Conservation (phyloP, 140 eudicot genomes). For the Anethum foeniculum region DNA sequence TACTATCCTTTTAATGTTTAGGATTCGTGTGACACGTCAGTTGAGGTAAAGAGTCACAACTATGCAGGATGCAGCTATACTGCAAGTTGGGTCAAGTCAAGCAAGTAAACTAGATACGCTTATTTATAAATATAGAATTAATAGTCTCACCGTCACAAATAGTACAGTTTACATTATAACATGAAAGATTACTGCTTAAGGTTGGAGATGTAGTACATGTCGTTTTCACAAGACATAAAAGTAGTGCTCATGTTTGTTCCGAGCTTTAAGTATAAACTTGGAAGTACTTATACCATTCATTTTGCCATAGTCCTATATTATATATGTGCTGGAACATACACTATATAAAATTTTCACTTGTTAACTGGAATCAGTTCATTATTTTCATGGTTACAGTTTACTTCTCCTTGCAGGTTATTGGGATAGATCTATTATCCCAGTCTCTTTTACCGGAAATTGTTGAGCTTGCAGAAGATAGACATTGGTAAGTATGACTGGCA, state of each 20-base stretch:
- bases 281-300: too few species aligned
- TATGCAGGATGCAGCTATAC: too few species aligned
- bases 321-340: neutral
- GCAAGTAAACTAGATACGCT: conserved; percentile 42
- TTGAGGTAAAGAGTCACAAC: neutral
- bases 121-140: neutral
- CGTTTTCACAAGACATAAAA: neutral
- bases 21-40: neutral
- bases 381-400: conserved; percentile 1
- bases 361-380: neutral
- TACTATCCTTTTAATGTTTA: neutral
- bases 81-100: conserved; percentile 99
- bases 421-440: conserved; percentile 88
- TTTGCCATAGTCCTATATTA: too few species aligned
- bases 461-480: conserved; percentile 98
- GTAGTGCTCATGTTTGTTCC: neutral
- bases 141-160: neutral
- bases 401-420: conserved; percentile 67
- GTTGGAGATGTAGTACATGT: neutral
- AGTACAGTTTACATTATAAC: neutral
- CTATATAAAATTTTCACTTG: neutral
- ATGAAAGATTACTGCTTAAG: neutral
- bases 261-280: neutral
- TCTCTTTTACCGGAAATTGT: conserved; percentile 89
- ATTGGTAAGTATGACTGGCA: too few species aligned